A percentile compares a stretch with the other conserved stretches of the same genome.
phyloP scores from a whole-genome alignment of 2,329 filamentous ascomycete species.

The Penicillium occitanis region DNA sequence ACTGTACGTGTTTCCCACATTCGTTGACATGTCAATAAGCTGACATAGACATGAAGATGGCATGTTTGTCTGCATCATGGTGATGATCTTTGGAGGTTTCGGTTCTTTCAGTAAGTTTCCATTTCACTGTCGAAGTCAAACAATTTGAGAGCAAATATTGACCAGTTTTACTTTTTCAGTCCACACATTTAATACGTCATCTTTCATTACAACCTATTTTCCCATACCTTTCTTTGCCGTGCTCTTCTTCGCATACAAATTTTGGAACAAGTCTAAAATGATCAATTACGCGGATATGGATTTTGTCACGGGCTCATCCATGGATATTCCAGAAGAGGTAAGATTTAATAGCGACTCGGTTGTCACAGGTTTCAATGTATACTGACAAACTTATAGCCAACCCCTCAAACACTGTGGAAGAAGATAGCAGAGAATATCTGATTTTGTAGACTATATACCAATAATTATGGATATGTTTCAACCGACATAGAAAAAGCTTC shows the following conservation, averaged over 20 bases:
- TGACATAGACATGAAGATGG: slow-evolving; percentile 19
- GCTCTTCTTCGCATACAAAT: slow-evolving; percentile 26
- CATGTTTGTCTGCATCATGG: slow-evolving; percentile 26
- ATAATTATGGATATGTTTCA: no score
- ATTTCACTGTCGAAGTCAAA: no score
- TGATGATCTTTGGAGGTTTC: slow-evolving; percentile 29
- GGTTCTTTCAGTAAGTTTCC: slow-evolving; percentile 26
- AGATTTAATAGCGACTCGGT: background rate
- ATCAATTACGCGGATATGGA: slow-evolving; percentile 27
- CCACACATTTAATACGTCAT: slow-evolving; percentile 24
- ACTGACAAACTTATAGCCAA: background rate
- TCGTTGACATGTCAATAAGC: background rate
- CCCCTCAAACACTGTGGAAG: background rate
- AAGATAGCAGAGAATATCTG: background rate
- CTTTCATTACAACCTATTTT: slow-evolving; percentile 29
- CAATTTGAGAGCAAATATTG: background rate
- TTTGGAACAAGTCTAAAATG: slow-evolving; percentile 27
- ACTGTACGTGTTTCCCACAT: slow-evolving; percentile 26
- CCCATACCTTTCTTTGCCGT: slow-evolving; percentile 26
- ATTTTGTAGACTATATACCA: background rate
- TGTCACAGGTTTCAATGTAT: no score
- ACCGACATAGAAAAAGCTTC: no score
- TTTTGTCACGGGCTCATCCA: slow-evolving; percentile 27
- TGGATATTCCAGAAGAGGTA: slow-evolving; percentile 24
- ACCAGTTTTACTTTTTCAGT: slow-evolving; percentile 14